Base-by-base conservation (phyloP, 2,329 filamentous ascomycete species). In the Fusarium ambrosium region DNA sequence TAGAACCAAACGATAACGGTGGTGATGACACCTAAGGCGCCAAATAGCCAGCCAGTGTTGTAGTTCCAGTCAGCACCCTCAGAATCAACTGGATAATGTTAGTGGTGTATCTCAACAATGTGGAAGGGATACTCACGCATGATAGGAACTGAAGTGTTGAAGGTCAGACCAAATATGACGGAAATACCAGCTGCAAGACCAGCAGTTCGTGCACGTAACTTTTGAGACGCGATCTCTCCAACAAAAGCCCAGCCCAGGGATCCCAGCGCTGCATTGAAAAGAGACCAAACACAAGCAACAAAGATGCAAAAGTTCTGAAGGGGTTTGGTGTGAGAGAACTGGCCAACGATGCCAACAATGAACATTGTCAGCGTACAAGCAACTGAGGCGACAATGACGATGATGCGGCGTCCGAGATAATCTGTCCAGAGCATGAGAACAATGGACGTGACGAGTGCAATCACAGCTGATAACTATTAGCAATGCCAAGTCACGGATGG, bases 51-150 rank as follows among this genome's bases (percentile, higher is more conserved):
- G 3, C 55, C 69, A 22, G 72, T 70, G 24, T 68, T 70, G 32
- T 70, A 74, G 32, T 64, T 68, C 72, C 66, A 72, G 20, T 72
- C 55, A 6, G 29, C 66, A 8, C 67, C 70, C 16, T 70, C 60
- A 1, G 59, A 29, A 36, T 74, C 67, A 20, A 74, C 72, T 72
- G 9, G n/a, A 18, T 1, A 36, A 16, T 9, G 18, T 64, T 66
- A 64, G 48, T 8, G 16, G 60, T n/a, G 2, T 27, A 18, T 32
- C 1, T 24, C 10, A 14, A 20, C 11, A 6, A 4, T 34, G 5
- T 58, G 4, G 7, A 45, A 27, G 13, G 29, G 6, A 4, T 20
- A 62, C 69, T 64, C 16, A 73, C 71, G 39, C 65, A 73, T 69
- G 11, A 71, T 43, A 6, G 71, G 68, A 4, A 72, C 66, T 6